Conservation (phyloP, 805 yeast species). For the Cyberlindnera xylosilytica region DNA sequence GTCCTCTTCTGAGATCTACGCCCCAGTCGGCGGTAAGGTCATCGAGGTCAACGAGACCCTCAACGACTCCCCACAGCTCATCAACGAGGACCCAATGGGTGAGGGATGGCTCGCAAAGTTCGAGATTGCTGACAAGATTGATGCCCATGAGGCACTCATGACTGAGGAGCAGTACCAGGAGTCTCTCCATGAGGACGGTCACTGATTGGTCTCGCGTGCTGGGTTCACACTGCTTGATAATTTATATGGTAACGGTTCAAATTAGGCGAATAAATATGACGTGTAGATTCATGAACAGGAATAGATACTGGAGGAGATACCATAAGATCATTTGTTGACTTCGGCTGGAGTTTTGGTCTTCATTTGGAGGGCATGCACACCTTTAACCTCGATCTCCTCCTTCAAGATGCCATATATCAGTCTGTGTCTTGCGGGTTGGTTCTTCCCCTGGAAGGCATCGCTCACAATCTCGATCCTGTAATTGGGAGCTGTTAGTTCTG, state of each 20-base stretch:
- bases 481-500: neutral
- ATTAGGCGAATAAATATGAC: constrained; percentile 1
- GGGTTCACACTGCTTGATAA: too few relatives aligned
- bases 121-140: constrained; percentile 44
- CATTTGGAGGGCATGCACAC: constrained; percentile 87
- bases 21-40: constrained; percentile 80
- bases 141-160: constrained; percentile 54
- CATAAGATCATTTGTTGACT: constrained; percentile 17
- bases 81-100: constrained; percentile 90
- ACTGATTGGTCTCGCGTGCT: too few relatives aligned
- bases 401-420: constrained; percentile 63
- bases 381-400: constrained; percentile 67
- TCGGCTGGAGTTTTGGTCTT: constrained; percentile 74
- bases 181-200: constrained; percentile 23
- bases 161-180: constrained; percentile 45
- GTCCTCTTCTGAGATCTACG: constrained; percentile 87
- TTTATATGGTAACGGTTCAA: neutral
- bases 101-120: constrained; percentile 90
- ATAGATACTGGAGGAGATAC: neutral
- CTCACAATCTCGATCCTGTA: constrained; percentile 64
- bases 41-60: constrained; percentile 66
- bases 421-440: constrained; percentile 75
- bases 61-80: constrained; percentile 68
- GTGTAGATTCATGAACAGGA: neutral
- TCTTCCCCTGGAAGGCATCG: constrained; percentile 59